phyloP scores from a whole-genome alignment of 1,139 yeast species.

The Ogataea hybrid region DNA sequence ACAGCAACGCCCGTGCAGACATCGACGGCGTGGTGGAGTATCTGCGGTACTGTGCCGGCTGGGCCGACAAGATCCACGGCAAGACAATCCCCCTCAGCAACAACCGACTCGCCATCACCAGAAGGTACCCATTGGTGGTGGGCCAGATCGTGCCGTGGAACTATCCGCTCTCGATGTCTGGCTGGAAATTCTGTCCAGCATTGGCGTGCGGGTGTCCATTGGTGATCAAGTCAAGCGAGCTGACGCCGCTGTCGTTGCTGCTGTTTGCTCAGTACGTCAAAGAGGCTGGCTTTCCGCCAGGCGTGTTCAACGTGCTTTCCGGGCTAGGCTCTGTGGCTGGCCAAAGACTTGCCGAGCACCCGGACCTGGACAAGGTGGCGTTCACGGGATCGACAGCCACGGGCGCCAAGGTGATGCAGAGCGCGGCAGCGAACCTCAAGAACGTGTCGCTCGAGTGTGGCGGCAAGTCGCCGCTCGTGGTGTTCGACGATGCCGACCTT shows the following conservation, averaged over 20 bases:
- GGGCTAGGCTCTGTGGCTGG: slow-evolving; percentile 57
- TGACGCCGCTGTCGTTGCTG: slow-evolving; percentile 62
- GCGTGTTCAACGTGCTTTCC: slow-evolving; percentile 57
- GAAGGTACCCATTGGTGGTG: slow-evolving; percentile 74
- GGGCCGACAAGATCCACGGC: slow-evolving; percentile 75
- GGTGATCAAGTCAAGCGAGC: slow-evolving; percentile 62
- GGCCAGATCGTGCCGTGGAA: slow-evolving; percentile 79
- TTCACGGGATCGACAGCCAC: slow-evolving; percentile 59
- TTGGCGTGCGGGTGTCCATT: slow-evolving; percentile 68
- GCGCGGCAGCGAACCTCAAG: slow-evolving; percentile 61
- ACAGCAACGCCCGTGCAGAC: slow-evolving; percentile 55
- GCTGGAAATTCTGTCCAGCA: slow-evolving; percentile 73
- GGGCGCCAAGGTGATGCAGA: slow-evolving; percentile 49
- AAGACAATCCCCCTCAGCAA: slow-evolving; percentile 66
- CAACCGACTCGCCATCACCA: slow-evolving; percentile 69
- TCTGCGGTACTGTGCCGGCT: slow-evolving; percentile 76
- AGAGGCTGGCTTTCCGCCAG: slow-evolving; percentile 63
- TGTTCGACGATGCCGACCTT: slow-evolving; percentile 72
- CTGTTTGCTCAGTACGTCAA: slow-evolving; percentile 50
- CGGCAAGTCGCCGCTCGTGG: slow-evolving; percentile 79
- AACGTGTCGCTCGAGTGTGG: slow-evolving; percentile 91
- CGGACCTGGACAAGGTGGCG: slow-evolving; percentile 50
- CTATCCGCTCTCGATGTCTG: slow-evolving; percentile 67
- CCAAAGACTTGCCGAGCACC: slow-evolving; percentile 46
- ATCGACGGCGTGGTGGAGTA: slow-evolving; percentile 58